Evolutionary conservation across 768 basidiomycete genomes (phyloP).

Genomic region (Ephemerocybe angulata): DNA sequence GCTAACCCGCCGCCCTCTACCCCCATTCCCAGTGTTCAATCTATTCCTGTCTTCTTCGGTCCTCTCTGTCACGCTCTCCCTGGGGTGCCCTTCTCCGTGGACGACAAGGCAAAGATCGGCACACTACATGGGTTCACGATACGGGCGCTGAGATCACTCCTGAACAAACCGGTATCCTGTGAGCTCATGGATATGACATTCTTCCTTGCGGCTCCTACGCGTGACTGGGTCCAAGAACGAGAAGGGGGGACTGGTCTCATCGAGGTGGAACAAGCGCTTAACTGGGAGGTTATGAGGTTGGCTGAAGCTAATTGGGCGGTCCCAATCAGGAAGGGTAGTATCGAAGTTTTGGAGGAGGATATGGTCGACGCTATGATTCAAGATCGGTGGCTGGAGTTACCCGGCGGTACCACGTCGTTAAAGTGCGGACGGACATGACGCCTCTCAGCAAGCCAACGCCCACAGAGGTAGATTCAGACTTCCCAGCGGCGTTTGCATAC

Average conservation of each 20-base stretch:
- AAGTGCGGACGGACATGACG: slow-evolving; percentile 61
- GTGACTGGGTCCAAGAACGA: slow-evolving; percentile 33
- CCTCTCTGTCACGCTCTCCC: slow-evolving; percentile 39
- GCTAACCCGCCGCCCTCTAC: slow-evolving; percentile 65
- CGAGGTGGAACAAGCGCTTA: slow-evolving; percentile 45
- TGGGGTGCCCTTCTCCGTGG: slow-evolving; percentile 42
- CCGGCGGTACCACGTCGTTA: slow-evolving; percentile 56
- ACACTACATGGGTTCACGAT: slow-evolving; percentile 65
- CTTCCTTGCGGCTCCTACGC: slow-evolving; percentile 60
- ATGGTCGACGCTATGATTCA: slow-evolving; percentile 67
- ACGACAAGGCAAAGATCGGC: slow-evolving; percentile 40
- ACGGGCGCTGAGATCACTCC: slow-evolving; percentile 55
- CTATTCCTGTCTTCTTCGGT: slow-evolving; percentile 56
- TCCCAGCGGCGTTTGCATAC: background rate
- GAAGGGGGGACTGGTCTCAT: slow-evolving; percentile 26
- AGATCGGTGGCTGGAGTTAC: slow-evolving; percentile 78
- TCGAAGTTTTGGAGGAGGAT: slow-evolving; percentile 41
- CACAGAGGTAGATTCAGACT: slow-evolving; percentile 46
- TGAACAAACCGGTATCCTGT: slow-evolving; percentile 69
- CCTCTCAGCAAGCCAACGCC: slow-evolving; percentile 70
- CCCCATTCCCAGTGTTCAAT: slow-evolving; percentile 50
- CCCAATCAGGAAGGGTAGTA: slow-evolving; percentile 38
- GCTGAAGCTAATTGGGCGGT: slow-evolving; percentile 52
- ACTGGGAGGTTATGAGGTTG: slow-evolving; percentile 58
- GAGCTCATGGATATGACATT: slow-evolving; percentile 52